Conservation (phyloP, 176 grass and related monocot genomes). For the Carex kokanica region DNA sequence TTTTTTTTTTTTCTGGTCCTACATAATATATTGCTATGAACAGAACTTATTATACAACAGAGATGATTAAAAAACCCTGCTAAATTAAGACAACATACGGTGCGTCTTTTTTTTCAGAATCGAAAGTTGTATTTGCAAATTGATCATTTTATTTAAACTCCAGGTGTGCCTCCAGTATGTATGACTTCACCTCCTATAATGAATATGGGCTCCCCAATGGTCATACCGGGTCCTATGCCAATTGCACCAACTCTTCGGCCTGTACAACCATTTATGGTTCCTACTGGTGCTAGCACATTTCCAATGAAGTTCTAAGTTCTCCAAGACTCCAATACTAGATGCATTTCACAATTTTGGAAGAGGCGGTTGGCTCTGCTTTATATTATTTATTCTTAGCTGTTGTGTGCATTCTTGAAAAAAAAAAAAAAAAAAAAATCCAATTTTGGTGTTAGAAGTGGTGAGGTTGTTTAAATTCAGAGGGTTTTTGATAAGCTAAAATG, state of each 20-base stretch:
- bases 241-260: constrained; percentile 6
- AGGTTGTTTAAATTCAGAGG: constrained; percentile 15
- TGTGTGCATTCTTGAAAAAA: constrained; percentile 8
- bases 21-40: background rate
- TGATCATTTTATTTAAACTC: constrained; percentile 4
- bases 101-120: background rate
- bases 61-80: background rate
- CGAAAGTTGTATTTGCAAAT: background rate
- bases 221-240: constrained; percentile 20
- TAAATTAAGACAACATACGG: background rate
- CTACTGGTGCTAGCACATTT: background rate
- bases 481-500: constrained; percentile 11
- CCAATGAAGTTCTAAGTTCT: constrained; percentile 9
- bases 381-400: constrained; percentile 16
- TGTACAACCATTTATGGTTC: constrained; percentile 18
- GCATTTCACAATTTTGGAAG: constrained; percentile 19
- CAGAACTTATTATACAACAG: background rate
- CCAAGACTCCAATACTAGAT: constrained; percentile 8
- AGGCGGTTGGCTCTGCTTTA: background rate
- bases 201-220: background rate
- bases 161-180: constrained; percentile 18
- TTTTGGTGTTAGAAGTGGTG: constrained; percentile 13
- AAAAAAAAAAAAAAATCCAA: background rate
- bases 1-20: background rate
- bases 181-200: constrained; percentile 1